Conservation (phyloP, 805 yeast species). For the Spathaspora girioi region DNA sequence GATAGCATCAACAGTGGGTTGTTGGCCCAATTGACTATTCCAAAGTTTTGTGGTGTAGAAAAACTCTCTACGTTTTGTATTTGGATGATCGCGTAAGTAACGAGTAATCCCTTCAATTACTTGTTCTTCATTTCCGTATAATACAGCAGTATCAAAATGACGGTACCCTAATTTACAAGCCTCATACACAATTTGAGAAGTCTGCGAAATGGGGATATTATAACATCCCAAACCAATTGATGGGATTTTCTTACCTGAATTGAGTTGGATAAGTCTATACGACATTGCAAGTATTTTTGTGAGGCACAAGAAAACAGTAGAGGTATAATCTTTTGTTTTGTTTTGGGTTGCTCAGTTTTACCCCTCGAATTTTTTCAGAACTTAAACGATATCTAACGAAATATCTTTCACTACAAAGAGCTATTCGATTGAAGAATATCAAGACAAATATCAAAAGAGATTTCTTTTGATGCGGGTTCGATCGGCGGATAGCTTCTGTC, state of each 20-base stretch:
- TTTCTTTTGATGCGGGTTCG: no score
- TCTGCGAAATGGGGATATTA: slow-evolving; percentile 30
- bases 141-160: slow-evolving; percentile 73
- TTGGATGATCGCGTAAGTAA: slow-evolving; percentile 36
- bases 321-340: background rate
- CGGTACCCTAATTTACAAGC: slow-evolving; percentile 67
- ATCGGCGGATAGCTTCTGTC: background rate
- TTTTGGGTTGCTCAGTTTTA: background rate
- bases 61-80: slow-evolving; percentile 20
- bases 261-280: slow-evolving; percentile 14
- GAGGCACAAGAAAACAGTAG: background rate
- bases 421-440: no score
- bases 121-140: slow-evolving; percentile 63
- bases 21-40: slow-evolving; percentile 63
- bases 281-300: background rate
- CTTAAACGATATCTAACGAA: background rate
- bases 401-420: background rate
- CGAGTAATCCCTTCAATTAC: slow-evolving; percentile 59
- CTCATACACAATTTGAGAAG: slow-evolving; percentile 43
- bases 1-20: slow-evolving; percentile 55
- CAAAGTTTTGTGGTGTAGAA: slow-evolving; percentile 68
- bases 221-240: slow-evolving; percentile 50
- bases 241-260: slow-evolving; percentile 36
- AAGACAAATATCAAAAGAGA: background rate
- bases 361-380: background rate